phyloP scores from a whole-genome alignment of 768 basidiomycete species.

The Rhizopogon vinicolor region DNA sequence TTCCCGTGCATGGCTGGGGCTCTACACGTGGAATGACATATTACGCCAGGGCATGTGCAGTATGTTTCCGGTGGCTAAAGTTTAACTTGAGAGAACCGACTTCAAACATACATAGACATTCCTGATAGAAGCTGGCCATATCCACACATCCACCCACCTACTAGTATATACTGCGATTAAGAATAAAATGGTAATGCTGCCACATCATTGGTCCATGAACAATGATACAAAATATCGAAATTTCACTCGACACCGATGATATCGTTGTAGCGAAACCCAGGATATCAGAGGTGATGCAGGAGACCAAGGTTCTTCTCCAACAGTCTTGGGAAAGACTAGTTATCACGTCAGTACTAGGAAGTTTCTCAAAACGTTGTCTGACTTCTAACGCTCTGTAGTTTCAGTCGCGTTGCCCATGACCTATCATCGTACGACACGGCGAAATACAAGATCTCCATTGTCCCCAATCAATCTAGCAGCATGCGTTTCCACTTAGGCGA shows the following conservation, averaged over 20 bases:
- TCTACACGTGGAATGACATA: too few species aligned
- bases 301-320: constrained; percentile 86
- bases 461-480: constrained; percentile 46
- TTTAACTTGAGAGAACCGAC: too few species aligned
- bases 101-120: too few species aligned
- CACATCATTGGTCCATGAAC: too few species aligned
- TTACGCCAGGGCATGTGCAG: too few species aligned
- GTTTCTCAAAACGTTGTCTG: neutral
- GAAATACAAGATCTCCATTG: constrained; percentile 68
- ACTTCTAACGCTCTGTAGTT: constrained; percentile 1
- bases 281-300: constrained; percentile 86
- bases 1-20: too few species aligned
- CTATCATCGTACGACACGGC: constrained; percentile 74
- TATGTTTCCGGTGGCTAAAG: too few species aligned
- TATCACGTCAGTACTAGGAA: constrained; percentile 72
- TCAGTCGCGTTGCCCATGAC: constrained; percentile 77
- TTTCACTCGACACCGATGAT: constrained; percentile 2
- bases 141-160: too few species aligned
- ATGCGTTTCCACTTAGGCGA: constrained; percentile 86
- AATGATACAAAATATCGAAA: too few species aligned
- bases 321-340: constrained; percentile 89
- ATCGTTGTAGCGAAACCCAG: constrained; percentile 67
- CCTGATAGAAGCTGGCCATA: too few species aligned
- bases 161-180: too few species aligned
- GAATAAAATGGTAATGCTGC: too few species aligned